These are phyloP conservation scores for Dorcoceras hygrometricum DNA, from an alignment of 257 asterid genomes.

Conservation along the genomic window DNA sequence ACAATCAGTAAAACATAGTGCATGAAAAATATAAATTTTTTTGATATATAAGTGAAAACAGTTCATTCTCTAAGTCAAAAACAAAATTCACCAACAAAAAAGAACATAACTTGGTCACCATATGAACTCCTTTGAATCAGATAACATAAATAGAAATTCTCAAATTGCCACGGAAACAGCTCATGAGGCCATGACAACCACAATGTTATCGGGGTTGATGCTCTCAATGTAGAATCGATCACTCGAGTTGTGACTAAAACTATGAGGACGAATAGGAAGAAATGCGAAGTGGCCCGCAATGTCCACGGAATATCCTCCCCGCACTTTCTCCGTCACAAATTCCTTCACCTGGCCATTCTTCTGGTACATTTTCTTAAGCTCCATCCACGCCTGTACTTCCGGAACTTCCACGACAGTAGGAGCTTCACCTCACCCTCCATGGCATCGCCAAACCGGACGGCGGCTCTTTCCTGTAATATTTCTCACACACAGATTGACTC, in stretches of 20 bases:
- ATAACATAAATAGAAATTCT: too few species aligned
- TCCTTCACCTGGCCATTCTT: conserved; percentile 44
- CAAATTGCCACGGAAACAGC: too few species aligned
- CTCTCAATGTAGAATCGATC: conserved; percentile 39
- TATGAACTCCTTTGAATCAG: too few species aligned
- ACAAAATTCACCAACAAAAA: too few species aligned
- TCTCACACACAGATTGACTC: too few species aligned
- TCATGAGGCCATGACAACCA: conserved; percentile 25
- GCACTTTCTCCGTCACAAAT: conserved; percentile 41
- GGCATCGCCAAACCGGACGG: conserved; percentile 36
- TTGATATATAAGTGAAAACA: too few species aligned
- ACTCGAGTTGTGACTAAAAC: not conserved
- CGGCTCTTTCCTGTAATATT: conserved; percentile 39
- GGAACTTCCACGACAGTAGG: conserved; percentile 47
- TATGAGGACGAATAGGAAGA: conserved; percentile 27
- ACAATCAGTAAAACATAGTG: too few species aligned
- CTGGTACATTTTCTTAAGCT: conserved; percentile 37
- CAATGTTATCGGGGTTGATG: conserved; percentile 27
- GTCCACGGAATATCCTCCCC: conserved; percentile 50
- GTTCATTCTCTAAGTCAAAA: too few species aligned
- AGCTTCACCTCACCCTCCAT: conserved; percentile 44
- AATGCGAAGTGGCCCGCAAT: conserved; percentile 56
- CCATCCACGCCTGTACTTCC: conserved; percentile 43
- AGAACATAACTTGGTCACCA: too few species aligned
- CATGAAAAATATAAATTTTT: too few species aligned